These are phyloP conservation scores for Ophiostoma pallidulum DNA, from an alignment of 2,329 filamentous ascomycete genomes.

Conservation along the genomic window DNA sequence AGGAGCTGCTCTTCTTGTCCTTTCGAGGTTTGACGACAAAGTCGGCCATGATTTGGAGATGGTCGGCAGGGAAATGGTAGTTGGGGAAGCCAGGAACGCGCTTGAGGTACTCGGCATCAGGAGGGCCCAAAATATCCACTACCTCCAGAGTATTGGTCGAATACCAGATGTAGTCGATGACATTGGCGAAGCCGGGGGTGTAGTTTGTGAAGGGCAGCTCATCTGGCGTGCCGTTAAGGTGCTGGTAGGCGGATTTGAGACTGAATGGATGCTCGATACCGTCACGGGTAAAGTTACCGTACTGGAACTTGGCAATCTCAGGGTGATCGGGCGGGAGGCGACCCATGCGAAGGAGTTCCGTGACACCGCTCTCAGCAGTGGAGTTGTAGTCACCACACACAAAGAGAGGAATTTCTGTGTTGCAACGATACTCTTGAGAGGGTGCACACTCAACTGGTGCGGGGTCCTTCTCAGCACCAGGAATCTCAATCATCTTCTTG, in stretches of 20 bases:
- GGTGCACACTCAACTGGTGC: constrained; percentile 59
- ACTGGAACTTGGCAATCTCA: constrained; percentile 72
- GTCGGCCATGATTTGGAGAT: constrained; percentile 81
- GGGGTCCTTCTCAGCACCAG: constrained; percentile 30
- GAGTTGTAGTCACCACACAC: constrained; percentile 98
- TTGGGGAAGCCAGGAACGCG: constrained; percentile 86
- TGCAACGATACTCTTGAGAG: constrained; percentile 77
- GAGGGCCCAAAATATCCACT: constrained; percentile 72
- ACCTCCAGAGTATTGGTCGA: constrained; percentile 83
- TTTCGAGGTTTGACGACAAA: constrained; percentile 84
- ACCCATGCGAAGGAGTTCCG: constrained; percentile 78
- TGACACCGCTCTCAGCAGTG: constrained; percentile 74
- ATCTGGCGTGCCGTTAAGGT: constrained; percentile 70
- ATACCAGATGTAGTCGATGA: constrained; percentile 98
- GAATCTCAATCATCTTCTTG: constrained; percentile 52
- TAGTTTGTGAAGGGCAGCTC: constrained; percentile 95
- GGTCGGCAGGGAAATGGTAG: constrained; percentile 89
- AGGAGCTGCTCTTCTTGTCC: constrained; percentile 52
- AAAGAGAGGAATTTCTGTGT: constrained; percentile 79
- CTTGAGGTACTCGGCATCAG: constrained; percentile 76
- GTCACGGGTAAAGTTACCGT: constrained; percentile 85
- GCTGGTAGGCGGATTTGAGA: constrained; percentile 79
- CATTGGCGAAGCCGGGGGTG: constrained; percentile 81
- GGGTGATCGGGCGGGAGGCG: constrained; percentile 67
- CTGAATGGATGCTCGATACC: constrained; percentile 94